Base-by-base conservation (phyloP, 2,329 filamentous ascomycete species). In the Dissoconium aciculare region DNA sequence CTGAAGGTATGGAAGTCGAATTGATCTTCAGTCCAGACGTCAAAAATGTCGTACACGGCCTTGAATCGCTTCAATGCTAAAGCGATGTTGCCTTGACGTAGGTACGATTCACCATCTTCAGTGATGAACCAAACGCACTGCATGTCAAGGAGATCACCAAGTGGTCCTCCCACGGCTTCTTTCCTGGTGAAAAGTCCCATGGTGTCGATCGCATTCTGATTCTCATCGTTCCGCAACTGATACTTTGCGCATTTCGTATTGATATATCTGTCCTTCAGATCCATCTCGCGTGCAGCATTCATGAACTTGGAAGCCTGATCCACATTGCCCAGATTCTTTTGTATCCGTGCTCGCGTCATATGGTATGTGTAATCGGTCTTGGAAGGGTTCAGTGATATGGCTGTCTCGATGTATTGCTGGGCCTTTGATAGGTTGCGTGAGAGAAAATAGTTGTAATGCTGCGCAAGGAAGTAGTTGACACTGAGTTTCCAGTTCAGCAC, bases 1-100 rank as follows among this genome's bases (percentile, higher is more conserved):
- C 84, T 94, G 58, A 98, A 98, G 53, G 74, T 83, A 64, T 98
- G 91, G 64, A 98, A 98, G 54, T 98, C 89, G 48, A 95, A 94
- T 51, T 98, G 89, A 47, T 98, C 89, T 54, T 98, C 91, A 52
- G 92, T 79, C 89, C 89, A 98, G 12, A 83, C 74, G 43, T 95
- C 87, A 49, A 98, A 98, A 42, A 98, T 91, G 57, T 81, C 83
- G 54, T 78, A 77, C 34, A 98, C 71, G 13, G 81, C 67, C 42
- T 85, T 81, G 57, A 94, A 87, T 29, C 91, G 74, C 64, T 98
- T 98, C 31, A 98, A 64, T 0, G 91, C 87, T 36, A 94, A 67
- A 3, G 78, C 83, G 27, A 80, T 62, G 45, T 92, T 84, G 41
- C 76, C 75, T 53, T 84, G 78, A 30, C 89, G 76, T 34, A 80